Evolutionary conservation across 2,329 filamentous ascomycete genomes (phyloP).

Genomic region (Ophiognomonia clavigignenti-juglandacearum): DNA sequence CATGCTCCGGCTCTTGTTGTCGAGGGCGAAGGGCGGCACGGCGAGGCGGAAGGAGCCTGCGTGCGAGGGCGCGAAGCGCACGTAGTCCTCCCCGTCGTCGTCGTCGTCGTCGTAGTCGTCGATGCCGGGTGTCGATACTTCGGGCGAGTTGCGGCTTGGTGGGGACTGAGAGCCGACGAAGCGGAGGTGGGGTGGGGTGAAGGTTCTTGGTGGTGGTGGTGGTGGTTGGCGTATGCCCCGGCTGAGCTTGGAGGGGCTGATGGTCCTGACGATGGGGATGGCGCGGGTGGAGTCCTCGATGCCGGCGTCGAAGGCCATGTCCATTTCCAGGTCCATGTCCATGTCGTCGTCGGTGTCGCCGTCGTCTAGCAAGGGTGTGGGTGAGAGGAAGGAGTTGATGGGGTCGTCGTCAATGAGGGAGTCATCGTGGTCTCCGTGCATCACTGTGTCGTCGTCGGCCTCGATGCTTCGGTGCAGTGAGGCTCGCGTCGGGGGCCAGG

Average conservation of each 20-base stretch:
- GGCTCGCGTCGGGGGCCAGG: conserved; percentile 49
- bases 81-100: conserved; percentile 42
- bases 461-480: conserved; percentile 38
- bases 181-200: conserved; percentile 35
- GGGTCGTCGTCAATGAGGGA: conserved; percentile 45
- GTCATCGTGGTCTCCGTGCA: conserved; percentile 36
- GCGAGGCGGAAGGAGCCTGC: conserved; percentile 26
- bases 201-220: conserved; percentile 36
- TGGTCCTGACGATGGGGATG: conserved; percentile 43
- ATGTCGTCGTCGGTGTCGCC: conserved; percentile 32
- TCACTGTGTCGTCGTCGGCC: conserved; percentile 34
- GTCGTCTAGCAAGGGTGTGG: conserved; percentile 37
- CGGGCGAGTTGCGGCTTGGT: conserved; percentile 32
- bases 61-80: conserved; percentile 35
- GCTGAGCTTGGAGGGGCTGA: conserved; percentile 52
- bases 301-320: conserved; percentile 50
- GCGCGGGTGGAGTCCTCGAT: conserved; percentile 47
- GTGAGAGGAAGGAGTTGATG: conserved; percentile 52
- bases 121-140: conserved; percentile 32
- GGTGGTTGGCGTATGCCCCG: conserved; percentile 41
- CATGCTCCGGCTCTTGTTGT: conserved; percentile 10
- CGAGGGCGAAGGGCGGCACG: conserved; percentile 27
- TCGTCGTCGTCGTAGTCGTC: conserved; percentile 38
- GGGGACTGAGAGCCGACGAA: conserved; percentile 25
- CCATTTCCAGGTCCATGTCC: conserved; percentile 37